Base-by-base conservation (phyloP, 306 rosid species). In the Mimosa bimucronata region DNA sequence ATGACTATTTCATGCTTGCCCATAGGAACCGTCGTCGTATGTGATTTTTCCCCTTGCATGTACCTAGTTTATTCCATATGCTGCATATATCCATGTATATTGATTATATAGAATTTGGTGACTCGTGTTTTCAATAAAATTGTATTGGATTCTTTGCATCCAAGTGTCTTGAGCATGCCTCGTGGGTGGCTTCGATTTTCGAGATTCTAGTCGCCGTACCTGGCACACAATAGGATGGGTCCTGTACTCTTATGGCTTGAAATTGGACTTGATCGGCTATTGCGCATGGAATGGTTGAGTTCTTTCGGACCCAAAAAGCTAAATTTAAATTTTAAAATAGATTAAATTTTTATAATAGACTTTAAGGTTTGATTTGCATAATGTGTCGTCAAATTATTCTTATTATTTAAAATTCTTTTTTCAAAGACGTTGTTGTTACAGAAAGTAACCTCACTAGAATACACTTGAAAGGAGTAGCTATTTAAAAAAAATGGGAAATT, bases 81-180 rank as follows among this genome's bases (percentile, higher is more conserved):
- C 58, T 86, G 86, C 90, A 50, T 77, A 86, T 89, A 86, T 75
- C 83, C 80, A 42, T 79, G 78, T 82, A 71, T 86, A 84, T 69
- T 84, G 79, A 28, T 55, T 34, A 42, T 70, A 70, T 9, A 26
- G 75, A 42, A 55, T 79, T 41, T 26, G 12, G 48, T 21, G 37
- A 18, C 58, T 42, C 38, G 34, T 78, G 78, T 79, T 31, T 37
- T 23, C n/a, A 74, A 57, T 58, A 79, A 86, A 81, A 83, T 61
- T 15, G 45, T 83, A 83, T 61, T 15, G 45, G 79, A 76, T 76
- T 61, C 61, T 42, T 19, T n/a, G 61, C 79, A 28, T 28, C 29
- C 29, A 34, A 57, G 9, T 26, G 25, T 41, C 70, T 16, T 15
- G 15, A 23, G 38, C 38, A 34, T 34, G 38, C 38, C 38, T 34